Conservation (phyloP, 257 asterid genomes). For the Plantago ovata region DNA sequence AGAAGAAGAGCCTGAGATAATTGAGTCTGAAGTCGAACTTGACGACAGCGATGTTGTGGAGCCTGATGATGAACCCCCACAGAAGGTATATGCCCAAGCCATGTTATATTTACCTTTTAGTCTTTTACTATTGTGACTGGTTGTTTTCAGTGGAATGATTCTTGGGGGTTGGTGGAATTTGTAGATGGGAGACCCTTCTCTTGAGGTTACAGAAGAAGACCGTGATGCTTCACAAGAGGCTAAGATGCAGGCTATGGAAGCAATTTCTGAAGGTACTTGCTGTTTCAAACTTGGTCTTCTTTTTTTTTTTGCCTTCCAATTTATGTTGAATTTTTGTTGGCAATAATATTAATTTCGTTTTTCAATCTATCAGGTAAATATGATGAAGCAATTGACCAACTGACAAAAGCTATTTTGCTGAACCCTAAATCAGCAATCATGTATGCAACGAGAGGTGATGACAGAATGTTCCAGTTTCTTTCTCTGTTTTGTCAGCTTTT, state of each 20-base stretch:
- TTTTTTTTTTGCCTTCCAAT: neutral
- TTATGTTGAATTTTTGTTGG: neutral
- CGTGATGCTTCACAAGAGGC: slow-evolving; percentile 97
- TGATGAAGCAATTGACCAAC: slow-evolving; percentile 78
- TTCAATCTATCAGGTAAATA: slow-evolving; percentile 53
- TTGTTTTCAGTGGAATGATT: slow-evolving; percentile 2
- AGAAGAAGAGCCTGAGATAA: slow-evolving; percentile 81
- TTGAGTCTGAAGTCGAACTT: slow-evolving; percentile 89
- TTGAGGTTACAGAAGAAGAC: slow-evolving; percentile 80
- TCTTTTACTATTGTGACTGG: neutral
- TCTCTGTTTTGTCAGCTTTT: neutral
- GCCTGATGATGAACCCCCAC: slow-evolving; percentile 85
- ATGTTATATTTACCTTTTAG: neutral
- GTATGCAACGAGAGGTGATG: slow-evolving; percentile 82
- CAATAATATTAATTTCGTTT: slow-evolving; percentile 1
- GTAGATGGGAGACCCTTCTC: slow-evolving; percentile 91
- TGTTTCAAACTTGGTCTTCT: too few species aligned
- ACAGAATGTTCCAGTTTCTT: slow-evolving; percentile 2
- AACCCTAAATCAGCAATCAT: slow-evolving; percentile 96
- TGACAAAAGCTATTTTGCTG: slow-evolving; percentile 73
- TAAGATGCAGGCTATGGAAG: slow-evolving; percentile 86
- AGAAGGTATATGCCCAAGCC: slow-evolving; percentile 46
- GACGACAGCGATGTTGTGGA: slow-evolving; percentile 79
- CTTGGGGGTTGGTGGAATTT: slow-evolving; percentile 13
- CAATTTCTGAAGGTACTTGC: slow-evolving; percentile 76